A percentile compares a stretch with the other conserved stretches of the same genome.
phyloP scores from a whole-genome alignment of 805 yeast species.

The Clavispora carvajalis region DNA sequence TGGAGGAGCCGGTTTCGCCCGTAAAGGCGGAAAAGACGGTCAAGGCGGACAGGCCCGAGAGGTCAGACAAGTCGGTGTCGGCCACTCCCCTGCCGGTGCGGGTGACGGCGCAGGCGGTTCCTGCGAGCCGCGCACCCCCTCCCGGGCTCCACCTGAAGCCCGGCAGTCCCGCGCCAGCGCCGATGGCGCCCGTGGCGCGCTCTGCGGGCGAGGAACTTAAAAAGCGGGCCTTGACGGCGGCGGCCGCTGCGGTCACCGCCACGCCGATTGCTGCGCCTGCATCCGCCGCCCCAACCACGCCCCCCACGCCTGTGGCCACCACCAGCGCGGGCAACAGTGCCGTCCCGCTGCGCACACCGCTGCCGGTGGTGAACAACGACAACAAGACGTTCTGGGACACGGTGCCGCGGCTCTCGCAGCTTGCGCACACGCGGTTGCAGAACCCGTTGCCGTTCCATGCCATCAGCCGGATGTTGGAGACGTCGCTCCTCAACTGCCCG shows the following conservation, averaged over 20 bases:
- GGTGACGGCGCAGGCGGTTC: background rate
- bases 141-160: slow-evolving; percentile 15
- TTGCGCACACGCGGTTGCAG: slow-evolving; percentile 38
- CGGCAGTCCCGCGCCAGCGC: slow-evolving; percentile 8
- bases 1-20: slow-evolving; percentile 2
- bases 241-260: slow-evolving; percentile 1
- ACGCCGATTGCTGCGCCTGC: background rate
- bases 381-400: slow-evolving; percentile 18
- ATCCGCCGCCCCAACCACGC: background rate
- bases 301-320: background rate
- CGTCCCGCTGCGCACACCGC: slow-evolving; percentile 12
- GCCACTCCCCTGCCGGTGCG: slow-evolving; percentile 5
- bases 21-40: background rate
- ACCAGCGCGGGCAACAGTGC: slow-evolving; percentile 1
- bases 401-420: slow-evolving; percentile 19
- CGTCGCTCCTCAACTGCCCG: slow-evolving; percentile 83
- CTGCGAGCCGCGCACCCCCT: slow-evolving; percentile 12
- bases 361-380: slow-evolving; percentile 16
- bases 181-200: slow-evolving; percentile 3
- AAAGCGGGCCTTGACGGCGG: slow-evolving; percentile 13
- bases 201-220: slow-evolving; percentile 15
- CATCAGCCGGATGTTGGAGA: slow-evolving; percentile 59
- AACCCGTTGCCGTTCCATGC: slow-evolving; percentile 51
- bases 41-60: background rate
- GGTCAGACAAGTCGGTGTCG: background rate